These are phyloP conservation scores for Kokia cookei DNA, from an alignment of 441 rosid genomes.

Conservation along the genomic window DNA sequence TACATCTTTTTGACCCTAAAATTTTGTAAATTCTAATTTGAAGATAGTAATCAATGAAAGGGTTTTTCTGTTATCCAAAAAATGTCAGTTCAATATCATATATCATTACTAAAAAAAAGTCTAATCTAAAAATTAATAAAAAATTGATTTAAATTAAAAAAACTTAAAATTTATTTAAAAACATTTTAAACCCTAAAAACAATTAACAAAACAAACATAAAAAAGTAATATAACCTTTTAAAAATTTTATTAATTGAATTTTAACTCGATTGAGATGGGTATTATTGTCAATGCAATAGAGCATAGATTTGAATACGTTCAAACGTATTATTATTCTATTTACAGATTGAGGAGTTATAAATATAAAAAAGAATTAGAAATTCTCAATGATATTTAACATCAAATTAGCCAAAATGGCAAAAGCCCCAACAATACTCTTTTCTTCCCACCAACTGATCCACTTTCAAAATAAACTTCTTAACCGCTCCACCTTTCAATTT, in stretches of 20 bases:
- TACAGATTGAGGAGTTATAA: no score
- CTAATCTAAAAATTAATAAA: not conserved
- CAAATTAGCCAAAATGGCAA: constrained; percentile 14
- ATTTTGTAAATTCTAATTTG: not conserved
- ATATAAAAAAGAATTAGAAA: no score
- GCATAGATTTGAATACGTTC: no score
- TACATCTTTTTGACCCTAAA: no score
- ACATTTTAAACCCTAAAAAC: not conserved
- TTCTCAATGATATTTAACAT: no score
- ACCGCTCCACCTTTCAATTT: constrained; percentile 44
- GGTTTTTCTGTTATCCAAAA: not conserved
- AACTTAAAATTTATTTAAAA: not conserved
- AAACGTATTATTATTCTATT: no score
- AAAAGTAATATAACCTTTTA: no score
- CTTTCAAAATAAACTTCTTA: constrained; percentile 52
- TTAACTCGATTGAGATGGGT: no score
- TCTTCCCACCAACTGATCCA: constrained; percentile 51
- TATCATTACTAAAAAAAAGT: not conserved
- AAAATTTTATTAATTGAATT: no score
- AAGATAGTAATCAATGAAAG: not conserved
- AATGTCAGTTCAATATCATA: not conserved
- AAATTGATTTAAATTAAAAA: constrained; percentile 1
- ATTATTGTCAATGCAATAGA: no score
- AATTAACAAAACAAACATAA: not conserved
- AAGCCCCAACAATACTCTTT: constrained; percentile 8